Evolutionary conservation across 2,329 filamentous ascomycete genomes (phyloP).

Genomic region (Pestalotiopsis sp.): DNA sequence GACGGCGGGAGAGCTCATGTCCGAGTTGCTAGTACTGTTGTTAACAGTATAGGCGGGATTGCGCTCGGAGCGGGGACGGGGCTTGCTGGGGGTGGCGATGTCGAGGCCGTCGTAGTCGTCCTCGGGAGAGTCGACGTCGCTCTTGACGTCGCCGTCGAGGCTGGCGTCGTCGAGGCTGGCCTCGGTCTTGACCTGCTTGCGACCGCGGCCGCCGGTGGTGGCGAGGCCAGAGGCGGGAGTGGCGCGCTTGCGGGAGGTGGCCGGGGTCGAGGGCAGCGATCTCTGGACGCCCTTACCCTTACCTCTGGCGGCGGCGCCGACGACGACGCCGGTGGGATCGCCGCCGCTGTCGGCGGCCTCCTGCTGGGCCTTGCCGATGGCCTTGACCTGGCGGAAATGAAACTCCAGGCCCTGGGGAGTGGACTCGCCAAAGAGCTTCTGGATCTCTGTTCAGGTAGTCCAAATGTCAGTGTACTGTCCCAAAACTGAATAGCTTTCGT

Average conservation of each 20-base stretch:
- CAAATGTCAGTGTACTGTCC: background rate
- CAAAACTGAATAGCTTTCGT: background rate
- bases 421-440: constrained; percentile 62
- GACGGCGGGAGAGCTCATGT: background rate
- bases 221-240: background rate
- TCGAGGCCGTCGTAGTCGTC: constrained; percentile 35
- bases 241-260: background rate
- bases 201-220: constrained; percentile 21
- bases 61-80: background rate
- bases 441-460: constrained; percentile 50
- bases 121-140: constrained; percentile 26
- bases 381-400: constrained; percentile 61
- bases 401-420: constrained; percentile 62
- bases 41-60: constrained; percentile 9
- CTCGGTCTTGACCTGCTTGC: background rate
- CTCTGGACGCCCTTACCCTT: constrained; percentile 1
- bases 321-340: constrained; percentile 46
- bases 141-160: constrained; percentile 14
- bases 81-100: constrained; percentile 17
- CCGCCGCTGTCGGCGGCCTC: constrained; percentile 45
- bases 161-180: background rate
- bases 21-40: constrained; percentile 13
- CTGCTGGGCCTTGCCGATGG: constrained; percentile 51
- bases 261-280: constrained; percentile 5
- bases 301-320: background rate